These are phyloP conservation scores for Sungouiella thailandica DNA, from an alignment of 805 yeast species.

Conservation along the genomic window DNA sequence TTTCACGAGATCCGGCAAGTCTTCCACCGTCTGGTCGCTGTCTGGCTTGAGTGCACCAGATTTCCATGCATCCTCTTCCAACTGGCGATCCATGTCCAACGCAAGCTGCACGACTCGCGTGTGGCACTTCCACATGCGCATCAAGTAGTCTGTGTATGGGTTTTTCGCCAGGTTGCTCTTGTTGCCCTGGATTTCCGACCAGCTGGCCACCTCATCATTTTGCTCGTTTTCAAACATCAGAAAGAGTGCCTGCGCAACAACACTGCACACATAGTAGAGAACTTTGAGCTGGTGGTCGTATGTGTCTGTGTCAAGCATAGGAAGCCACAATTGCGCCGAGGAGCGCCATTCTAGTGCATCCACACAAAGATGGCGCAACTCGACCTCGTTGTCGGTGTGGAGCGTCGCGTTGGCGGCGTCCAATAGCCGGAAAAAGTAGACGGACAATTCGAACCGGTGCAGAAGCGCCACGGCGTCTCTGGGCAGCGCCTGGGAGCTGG, in stretches of 20 bases:
- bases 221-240: slow-evolving; percentile 24
- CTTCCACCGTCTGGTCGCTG: slow-evolving; percentile 14
- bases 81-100: slow-evolving; percentile 43
- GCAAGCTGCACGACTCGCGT: slow-evolving; percentile 57
- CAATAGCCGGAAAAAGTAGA: slow-evolving; percentile 33
- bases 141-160: slow-evolving; percentile 56
- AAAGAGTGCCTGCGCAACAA: slow-evolving; percentile 26
- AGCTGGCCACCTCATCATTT: too few species aligned
- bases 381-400: slow-evolving; percentile 40
- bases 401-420: slow-evolving; percentile 30
- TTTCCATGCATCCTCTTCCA: slow-evolving; percentile 27
- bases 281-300: slow-evolving; percentile 22
- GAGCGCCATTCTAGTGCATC: slow-evolving; percentile 26
- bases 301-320: slow-evolving; percentile 5
- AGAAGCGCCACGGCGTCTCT: slow-evolving; percentile 3
- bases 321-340: slow-evolving; percentile 27
- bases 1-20: slow-evolving; percentile 30
- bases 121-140: slow-evolving; percentile 63
- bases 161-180: slow-evolving; percentile 43
- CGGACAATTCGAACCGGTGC: slow-evolving; percentile 29
- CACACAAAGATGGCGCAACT: slow-evolving; percentile 36
- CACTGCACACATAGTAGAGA: slow-evolving; percentile 28
- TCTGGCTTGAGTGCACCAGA: too few species aligned
- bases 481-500: background rate
- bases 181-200: too few species aligned